Conservation (phyloP, 129 eudicot genomes). For the Pittosporum tobira region DNA sequence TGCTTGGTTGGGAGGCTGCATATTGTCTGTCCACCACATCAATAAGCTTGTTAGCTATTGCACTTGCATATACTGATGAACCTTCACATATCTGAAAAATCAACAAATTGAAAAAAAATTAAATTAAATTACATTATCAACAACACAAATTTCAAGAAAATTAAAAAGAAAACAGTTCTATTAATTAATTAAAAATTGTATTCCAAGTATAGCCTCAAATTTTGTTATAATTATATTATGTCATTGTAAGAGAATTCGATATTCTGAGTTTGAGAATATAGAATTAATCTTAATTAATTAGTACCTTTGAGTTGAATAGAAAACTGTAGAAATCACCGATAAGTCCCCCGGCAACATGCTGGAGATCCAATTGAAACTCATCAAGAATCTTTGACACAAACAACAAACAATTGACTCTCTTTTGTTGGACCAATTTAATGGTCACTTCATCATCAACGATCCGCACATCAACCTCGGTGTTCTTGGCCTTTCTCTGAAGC, state of each 20-base stretch:
- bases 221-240: no score
- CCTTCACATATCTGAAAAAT: conserved; percentile 70
- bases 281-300: background rate
- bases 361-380: conserved; percentile 88
- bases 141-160: background rate
- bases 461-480: conserved; percentile 89
- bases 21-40: conserved; percentile 79
- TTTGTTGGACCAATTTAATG: conserved; percentile 80
- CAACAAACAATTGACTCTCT: conserved; percentile 66
- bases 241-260: no score
- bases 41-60: conserved; percentile 78
- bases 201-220: no score
- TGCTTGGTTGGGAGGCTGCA: conserved; percentile 49
- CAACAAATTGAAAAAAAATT: background rate
- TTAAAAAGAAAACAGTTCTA: background rate
- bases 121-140: background rate
- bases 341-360: conserved; percentile 94
- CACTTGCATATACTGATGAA: conserved; percentile 86
- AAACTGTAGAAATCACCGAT: conserved; percentile 90
- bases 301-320: conserved; percentile 82
- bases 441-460: conserved; percentile 83
- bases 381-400: conserved; percentile 79
- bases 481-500: conserved; percentile 86
- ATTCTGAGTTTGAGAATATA: no score
- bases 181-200: no score